Base-by-base conservation (phyloP, 2,329 filamentous ascomycete species). In the Thelonectria rubi region DNA sequence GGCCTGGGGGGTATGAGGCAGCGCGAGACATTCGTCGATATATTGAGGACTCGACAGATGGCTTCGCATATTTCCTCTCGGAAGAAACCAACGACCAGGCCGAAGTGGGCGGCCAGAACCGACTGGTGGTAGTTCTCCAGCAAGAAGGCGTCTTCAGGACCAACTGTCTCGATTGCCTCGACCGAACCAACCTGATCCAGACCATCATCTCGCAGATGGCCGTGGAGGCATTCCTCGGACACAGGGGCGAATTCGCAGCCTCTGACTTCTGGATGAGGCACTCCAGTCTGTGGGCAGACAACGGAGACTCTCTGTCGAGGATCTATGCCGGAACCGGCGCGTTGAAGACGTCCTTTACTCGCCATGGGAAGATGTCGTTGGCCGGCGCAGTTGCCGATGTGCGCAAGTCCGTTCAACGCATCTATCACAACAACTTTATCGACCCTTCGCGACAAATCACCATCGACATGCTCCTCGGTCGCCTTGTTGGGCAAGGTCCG, bases 321-420 rank as follows among this genome's bases (percentile, higher is more conserved):
- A 98, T 97, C 24, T 99, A 99, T 74, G 95, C 95, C 9, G 95
- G 95, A 21, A 99, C 95, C 3, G 95, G 95, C 5, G 95, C 95
- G 15, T 81, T 99, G 46, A 99, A 98, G 76, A 94, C 93, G 2
- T 97, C 94, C 0, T 98, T 97, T 70, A 99, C 95, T 2, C 86
- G 95, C 58, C 89, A 91, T 72, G 95, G 95, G 34, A 98, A 97
- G 78, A 97, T 97, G 92, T 97, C 94, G 11, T 78, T 98, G 21
- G 92, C 94, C 1, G 95, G 95, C 26, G 92, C 94, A 11, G 87
- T 99, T 68, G 94, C 95, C n/a, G 95, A 99, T 79, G 91, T 93
- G 46, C 88, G 94, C 56, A 99, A 99, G 78, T 97, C 93, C 67
- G 94, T 94, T 1, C 95, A 95, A 54, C 86, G 95, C 62, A 86